These are phyloP conservation scores for Gnaphalium uliginosum DNA, from an alignment of 129 eudicot species.

Conservation along the genomic window DNA sequence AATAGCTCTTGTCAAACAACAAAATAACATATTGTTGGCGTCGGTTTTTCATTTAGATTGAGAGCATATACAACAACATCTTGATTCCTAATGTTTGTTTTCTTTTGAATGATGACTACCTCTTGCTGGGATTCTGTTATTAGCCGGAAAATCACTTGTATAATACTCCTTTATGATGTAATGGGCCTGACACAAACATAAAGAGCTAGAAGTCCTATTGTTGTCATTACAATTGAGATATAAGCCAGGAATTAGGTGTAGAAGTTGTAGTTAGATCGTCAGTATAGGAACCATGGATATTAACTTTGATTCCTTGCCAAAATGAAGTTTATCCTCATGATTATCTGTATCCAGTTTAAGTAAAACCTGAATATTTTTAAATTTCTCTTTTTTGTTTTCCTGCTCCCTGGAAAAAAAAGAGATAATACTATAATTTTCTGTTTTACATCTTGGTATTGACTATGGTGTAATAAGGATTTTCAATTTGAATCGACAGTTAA, in stretches of 20 bases:
- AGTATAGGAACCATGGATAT: too few relatives aligned
- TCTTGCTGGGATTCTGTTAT: not conserved
- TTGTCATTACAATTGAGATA: not conserved
- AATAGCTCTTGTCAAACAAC: not conserved
- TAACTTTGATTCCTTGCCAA: too few relatives aligned
- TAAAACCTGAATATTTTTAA: not conserved
- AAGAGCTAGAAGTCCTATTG: not conserved
- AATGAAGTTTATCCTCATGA: too few relatives aligned
- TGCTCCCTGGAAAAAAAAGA: too few relatives aligned
- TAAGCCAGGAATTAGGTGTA: not conserved
- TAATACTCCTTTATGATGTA: not conserved
- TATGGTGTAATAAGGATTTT: too few relatives aligned
- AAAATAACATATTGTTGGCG: not conserved
- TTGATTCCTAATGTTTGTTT: not conserved
- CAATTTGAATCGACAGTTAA: too few relatives aligned
- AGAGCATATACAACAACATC: not conserved
- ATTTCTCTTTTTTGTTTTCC: not conserved
- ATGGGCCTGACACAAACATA: not conserved
- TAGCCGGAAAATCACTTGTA: not conserved
- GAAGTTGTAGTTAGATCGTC: not conserved
- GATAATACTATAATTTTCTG: too few relatives aligned
- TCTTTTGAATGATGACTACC: not conserved
- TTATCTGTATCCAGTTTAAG: not conserved
- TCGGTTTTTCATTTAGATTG: not conserved
- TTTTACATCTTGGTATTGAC: too few relatives aligned